These are phyloP conservation scores for Reticulascus tulasneorum DNA, from an alignment of 2,329 filamentous ascomycete genomes.

Conservation along the genomic window DNA sequence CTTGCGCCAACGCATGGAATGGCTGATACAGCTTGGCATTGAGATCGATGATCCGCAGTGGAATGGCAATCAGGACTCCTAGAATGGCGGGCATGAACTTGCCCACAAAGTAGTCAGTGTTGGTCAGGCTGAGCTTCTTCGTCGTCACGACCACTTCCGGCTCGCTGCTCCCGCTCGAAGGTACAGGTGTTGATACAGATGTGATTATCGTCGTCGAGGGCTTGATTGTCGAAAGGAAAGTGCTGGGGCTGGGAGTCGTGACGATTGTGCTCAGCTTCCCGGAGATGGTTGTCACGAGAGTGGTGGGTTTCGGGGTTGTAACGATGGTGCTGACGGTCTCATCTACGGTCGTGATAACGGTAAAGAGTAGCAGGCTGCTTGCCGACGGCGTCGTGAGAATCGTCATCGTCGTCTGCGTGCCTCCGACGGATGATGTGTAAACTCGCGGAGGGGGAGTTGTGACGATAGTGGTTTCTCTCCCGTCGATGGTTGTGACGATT, in stretches of 20 bases:
- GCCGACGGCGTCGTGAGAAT: constrained; percentile 22
- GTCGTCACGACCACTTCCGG: constrained; percentile 14
- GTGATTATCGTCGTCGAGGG: constrained; percentile 19
- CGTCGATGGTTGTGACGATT: constrained; percentile 19
- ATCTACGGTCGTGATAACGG: constrained; percentile 21
- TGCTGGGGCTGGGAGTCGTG: constrained; percentile 21
- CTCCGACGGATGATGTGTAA: constrained; percentile 21
- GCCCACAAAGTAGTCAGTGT: constrained; percentile 32
- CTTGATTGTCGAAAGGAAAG: constrained; percentile 18
- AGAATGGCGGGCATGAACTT: constrained; percentile 38
- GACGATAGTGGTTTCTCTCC: constrained; percentile 18
- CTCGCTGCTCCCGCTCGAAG: constrained; percentile 1
- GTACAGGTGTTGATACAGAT: constrained; percentile 15
- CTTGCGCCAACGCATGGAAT: constrained; percentile 35
- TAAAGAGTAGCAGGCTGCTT: constrained; percentile 12
- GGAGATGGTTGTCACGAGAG: constrained; percentile 20
- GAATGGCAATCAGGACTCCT: constrained; percentile 33
- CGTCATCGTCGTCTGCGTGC: constrained; percentile 19
- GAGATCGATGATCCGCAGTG: constrained; percentile 34
- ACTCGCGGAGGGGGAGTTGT: constrained; percentile 19
- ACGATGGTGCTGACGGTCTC: constrained; percentile 14
- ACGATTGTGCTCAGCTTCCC: constrained; percentile 23
- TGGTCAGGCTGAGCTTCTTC: constrained; percentile 19
- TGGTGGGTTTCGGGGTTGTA: constrained; percentile 14
- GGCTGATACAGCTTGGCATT: constrained; percentile 38